Evolutionary conservation across 495 filamentous ascomycete species (phyloP).

Genomic region (Penicillium maclennaniae): DNA sequence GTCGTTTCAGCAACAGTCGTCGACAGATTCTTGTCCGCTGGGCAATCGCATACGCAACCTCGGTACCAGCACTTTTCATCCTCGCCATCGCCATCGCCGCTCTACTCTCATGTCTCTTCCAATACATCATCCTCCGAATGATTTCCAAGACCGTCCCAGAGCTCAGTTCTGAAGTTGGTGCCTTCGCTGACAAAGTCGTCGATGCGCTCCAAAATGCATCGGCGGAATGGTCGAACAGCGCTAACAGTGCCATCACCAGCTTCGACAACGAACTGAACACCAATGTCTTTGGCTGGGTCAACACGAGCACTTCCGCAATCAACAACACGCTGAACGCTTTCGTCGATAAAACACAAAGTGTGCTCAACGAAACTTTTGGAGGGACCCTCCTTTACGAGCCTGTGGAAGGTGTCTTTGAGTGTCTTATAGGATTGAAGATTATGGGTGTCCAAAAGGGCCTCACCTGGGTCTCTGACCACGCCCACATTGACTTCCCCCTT

Average conservation of each 20-base stretch:
- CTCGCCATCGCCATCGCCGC: conserved; percentile 82
- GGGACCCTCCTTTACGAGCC: conserved; percentile 71
- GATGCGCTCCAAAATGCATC: conserved; percentile 67
- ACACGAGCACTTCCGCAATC: conserved; percentile 70
- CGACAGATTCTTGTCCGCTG: conserved; percentile 73
- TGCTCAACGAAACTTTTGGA: conserved; percentile 73
- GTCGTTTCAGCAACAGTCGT: conserved; percentile 61
- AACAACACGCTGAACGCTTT: conserved; percentile 85
- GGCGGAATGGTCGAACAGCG: conserved; percentile 66
- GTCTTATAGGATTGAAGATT: conserved; percentile 72
- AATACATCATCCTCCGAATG: conserved; percentile 69
- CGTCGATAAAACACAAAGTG: conserved; percentile 65
- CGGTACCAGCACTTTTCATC: conserved; percentile 79
- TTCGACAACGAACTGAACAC: conserved; percentile 73
- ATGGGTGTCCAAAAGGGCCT: conserved; percentile 74
- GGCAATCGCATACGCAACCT: conserved; percentile 83
- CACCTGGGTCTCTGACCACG: conserved; percentile 84
- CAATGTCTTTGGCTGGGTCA: conserved; percentile 86
- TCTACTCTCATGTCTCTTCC: conserved; percentile 77
- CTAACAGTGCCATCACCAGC: conserved; percentile 67
- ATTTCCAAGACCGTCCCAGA: conserved; percentile 74
- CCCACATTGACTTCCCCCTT: conserved; percentile 74
- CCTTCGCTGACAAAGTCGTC: conserved; percentile 80
- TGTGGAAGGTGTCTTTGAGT: conserved; percentile 68
- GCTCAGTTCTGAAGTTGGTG: conserved; percentile 70